Evolutionary conservation across 1,284 basidiomycete genomes (phyloP).

Genomic region (Golubevia pallescens): DNA sequence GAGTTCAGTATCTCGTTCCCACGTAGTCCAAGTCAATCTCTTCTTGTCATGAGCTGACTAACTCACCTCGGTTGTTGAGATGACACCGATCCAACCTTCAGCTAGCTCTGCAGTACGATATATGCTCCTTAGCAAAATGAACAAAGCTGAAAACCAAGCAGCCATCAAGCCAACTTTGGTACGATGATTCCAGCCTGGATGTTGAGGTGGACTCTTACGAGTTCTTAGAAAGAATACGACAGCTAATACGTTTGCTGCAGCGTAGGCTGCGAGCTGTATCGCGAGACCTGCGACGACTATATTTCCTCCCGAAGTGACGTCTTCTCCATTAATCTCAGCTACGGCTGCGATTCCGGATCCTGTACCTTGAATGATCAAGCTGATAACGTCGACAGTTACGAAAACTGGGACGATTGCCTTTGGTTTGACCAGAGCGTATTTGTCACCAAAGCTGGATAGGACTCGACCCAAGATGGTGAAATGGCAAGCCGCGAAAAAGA

Average conservation of each 20-base stretch:
- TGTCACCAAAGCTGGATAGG: constrained; percentile 16
- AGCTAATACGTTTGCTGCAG: constrained; percentile 23
- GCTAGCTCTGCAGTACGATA: constrained; percentile 38
- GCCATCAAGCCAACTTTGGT: constrained; percentile 20
- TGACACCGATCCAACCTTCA: constrained; percentile 28
- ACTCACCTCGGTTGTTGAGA: constrained; percentile 21
- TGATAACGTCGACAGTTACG: constrained; percentile 28
- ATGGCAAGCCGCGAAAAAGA: constrained; percentile 32
- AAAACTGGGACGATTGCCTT: constrained; percentile 31
- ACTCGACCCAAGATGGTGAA: constrained; percentile 28
- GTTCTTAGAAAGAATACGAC: constrained; percentile 14
- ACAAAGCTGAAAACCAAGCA: constrained; percentile 18
- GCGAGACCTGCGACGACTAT: constrained; percentile 29
- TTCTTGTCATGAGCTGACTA: no score
- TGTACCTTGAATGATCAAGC: constrained; percentile 26
- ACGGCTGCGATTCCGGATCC: constrained; percentile 24
- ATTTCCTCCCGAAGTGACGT: constrained; percentile 14
- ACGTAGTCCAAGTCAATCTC: no score
- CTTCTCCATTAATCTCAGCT: constrained; percentile 14
- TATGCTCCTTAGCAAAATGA: constrained; percentile 26
- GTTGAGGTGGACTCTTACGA: background rate
- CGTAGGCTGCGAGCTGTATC: constrained; percentile 26
- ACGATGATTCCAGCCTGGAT: constrained; percentile 10
- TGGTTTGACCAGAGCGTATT: constrained; percentile 20
- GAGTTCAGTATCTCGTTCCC: no score